Conservation (phyloP, 2,329 filamentous ascomycete genomes). For the Colletotrichum navitas region DNA sequence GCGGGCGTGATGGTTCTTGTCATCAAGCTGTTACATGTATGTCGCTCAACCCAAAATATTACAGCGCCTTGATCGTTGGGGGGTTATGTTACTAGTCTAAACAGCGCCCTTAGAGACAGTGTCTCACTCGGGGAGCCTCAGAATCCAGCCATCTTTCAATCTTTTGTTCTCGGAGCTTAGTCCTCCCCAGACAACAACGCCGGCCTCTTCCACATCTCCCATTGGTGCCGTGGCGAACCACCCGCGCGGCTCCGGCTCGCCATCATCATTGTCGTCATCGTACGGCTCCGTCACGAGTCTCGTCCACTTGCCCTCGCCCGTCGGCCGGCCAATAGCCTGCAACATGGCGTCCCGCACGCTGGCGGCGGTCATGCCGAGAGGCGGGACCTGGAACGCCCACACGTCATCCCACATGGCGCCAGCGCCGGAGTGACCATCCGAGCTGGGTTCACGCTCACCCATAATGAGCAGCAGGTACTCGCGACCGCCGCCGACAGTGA, state of each 20-base stretch:
- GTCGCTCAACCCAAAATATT: slow-evolving; percentile 2
- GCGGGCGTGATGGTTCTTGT: background rate
- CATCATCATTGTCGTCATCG: slow-evolving; percentile 61
- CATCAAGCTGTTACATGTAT: slow-evolving; percentile 11
- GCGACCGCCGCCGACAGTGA: slow-evolving; percentile 69
- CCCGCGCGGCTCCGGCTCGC: slow-evolving; percentile 65
- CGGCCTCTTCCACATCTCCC: slow-evolving; percentile 70
- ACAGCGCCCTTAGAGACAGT: background rate
- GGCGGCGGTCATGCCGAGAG: slow-evolving; percentile 65
- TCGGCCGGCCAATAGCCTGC: slow-evolving; percentile 64
- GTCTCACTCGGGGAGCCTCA: slow-evolving; percentile 60
- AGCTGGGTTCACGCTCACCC: slow-evolving; percentile 66
- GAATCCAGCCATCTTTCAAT: slow-evolving; percentile 74
- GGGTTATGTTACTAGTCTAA: background rate
- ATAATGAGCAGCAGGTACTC: slow-evolving; percentile 74
- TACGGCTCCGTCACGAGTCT: slow-evolving; percentile 60
- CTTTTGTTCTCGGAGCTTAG: slow-evolving; percentile 63
- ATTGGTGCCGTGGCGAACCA: slow-evolving; percentile 70
- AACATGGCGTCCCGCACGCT: slow-evolving; percentile 68
- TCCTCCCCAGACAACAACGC: slow-evolving; percentile 72
- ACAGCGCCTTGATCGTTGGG: background rate
- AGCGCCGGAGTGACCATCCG: slow-evolving; percentile 62
- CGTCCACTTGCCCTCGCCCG: slow-evolving; percentile 71
- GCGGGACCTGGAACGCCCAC: slow-evolving; percentile 74
- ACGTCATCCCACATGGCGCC: slow-evolving; percentile 70